Base-by-base conservation (phyloP, 176 grass and related monocot genomes). In the Puccinellia tenuiflora region DNA sequence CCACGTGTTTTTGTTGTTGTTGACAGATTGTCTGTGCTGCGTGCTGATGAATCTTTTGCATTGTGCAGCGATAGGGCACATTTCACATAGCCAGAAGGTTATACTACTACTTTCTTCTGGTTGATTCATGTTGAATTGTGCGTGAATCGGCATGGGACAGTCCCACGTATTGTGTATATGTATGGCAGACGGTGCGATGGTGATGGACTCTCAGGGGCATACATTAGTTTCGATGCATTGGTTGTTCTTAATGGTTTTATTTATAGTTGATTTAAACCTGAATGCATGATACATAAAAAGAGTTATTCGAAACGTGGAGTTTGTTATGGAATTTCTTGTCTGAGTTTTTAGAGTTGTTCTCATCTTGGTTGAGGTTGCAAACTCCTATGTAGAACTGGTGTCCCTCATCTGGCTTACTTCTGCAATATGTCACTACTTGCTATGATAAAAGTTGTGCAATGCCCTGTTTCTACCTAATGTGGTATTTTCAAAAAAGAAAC, bases 81-180 rank as follows among this genome's bases (percentile, higher is more conserved):
- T 92, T 88, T 92, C 92, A 61, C 95, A 98, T 8, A 35, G 66
- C 35, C 78, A 83, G 76, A 95, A 90, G 92, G 90, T 98, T 87
- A 90, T 40, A 29, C 1, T 25, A 86, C 54, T 76, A 52, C 51
- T 57, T 66, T 25, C 74, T 22, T 57, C 64, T 64, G 68, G 4
- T 77, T 76, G 8, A 37, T 61, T 71, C 53, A 67, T 82, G 18
- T 20, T 69, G 13, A 67, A 17, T 33, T 33, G 15, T 31, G 31
- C 29, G 45, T 20, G 26, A 50, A 34, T 79, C 20, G 5, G 29
- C 8, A 7, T 6, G 7, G 14, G 11, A 5, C 14, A 4, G 40
- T 46, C 20, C 3, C 15, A 29, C 1, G 0, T 30, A 73, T 30
- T 0, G 3, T 61, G 22, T 33, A 22, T 9, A 48, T 68, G 28